Evolutionary conservation across 768 basidiomycete genomes (phyloP).

Genomic region (Gloeophyllum trabeum): DNA sequence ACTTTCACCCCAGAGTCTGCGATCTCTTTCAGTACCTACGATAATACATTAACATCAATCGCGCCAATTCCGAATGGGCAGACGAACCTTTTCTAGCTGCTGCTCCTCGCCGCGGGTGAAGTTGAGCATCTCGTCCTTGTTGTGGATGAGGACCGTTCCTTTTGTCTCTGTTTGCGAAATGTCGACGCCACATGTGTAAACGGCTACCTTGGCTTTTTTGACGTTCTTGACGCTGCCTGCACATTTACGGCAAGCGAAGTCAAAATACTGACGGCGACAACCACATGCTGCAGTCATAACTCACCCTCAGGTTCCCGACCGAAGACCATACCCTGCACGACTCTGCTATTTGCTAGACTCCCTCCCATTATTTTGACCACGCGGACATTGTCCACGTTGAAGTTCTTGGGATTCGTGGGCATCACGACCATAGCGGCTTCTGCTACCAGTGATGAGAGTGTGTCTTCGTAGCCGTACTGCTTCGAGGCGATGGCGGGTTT

Average conservation of each 20-base stretch:
- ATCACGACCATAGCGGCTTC: conserved; percentile 91
- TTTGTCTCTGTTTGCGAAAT: conserved; percentile 97
- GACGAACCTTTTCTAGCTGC: conserved; percentile 75
- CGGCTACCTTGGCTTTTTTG: conserved; percentile 82
- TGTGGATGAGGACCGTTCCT: conserved; percentile 93
- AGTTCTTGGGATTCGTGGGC: conserved; percentile 79
- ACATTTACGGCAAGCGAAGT: not conserved
- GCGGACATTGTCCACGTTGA: conserved; percentile 96
- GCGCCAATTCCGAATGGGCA: too few species aligned
- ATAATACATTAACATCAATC: too few species aligned
- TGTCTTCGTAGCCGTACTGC: conserved; percentile 90
- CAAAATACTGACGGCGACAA: not conserved
- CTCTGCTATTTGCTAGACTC: conserved; percentile 69
- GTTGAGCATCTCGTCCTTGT: conserved; percentile 93
- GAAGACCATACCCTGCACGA: conserved; percentile 97
- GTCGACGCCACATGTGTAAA: conserved; percentile 90
- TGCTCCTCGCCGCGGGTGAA: conserved; percentile 95
- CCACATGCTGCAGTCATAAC: too few species aligned
- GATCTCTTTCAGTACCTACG: conserved; percentile 91
- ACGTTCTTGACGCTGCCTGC: conserved; percentile 76
- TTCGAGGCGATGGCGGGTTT: conserved; percentile 93
- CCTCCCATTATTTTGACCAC: conserved; percentile 99
- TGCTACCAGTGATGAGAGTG: conserved; percentile 72
- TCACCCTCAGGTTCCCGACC: conserved; percentile 89
- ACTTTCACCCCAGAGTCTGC: conserved; percentile 91